Evolutionary conservation across 345 rosid genomes (phyloP), one percentile per base, ranked within the genome.

Genomic region (Eucalyptus regnans): DNA sequence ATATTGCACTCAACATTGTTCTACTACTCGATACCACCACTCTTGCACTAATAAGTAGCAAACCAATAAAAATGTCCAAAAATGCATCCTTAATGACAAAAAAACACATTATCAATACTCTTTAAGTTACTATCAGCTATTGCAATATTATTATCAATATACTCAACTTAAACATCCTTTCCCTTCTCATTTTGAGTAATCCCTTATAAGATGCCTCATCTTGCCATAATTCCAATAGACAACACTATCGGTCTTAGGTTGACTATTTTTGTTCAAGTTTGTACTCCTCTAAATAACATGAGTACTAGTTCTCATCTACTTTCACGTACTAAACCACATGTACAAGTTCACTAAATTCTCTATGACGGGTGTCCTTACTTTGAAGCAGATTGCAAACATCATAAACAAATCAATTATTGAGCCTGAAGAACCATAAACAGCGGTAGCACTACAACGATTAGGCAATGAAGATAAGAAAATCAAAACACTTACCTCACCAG

Each of bases 1-100:
- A 16, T 9, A 68, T 16, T 9, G 12, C 12, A 68, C 80, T 68
- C 11, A 8, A 17, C 41, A 1, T 68, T 31, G 12, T 14, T 68
- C 80, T 5, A 3, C 22, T 31, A 0, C 37, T 8, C 44, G 3
- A 4, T 31, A 17, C 4, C 1, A 8, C 22, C 37, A 68, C 37
- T 18, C 5, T 16, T 16, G 43, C 80, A 68, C 4, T 1, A 1
- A 68, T 68, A 17, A 31, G 41, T 33, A 68, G 12, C 20, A 68
- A 31, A 68, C 6, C 43, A 33, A 68, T 68, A 68, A 68, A 33
- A 33, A 68, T 18, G 37, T 68, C 0, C 12, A 68, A 17, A 1
- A 23, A 17, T 5, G 12, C 80, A 68, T 33, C 12, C 12, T 33
- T 17, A 33, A 20, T 33, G 80, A 68, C 44, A 33, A 9, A 17